Percentiles rank a stretch among this genome's conserved stretches.
phyloP scores from a whole-genome alignment of 176 grass and related monocot genomes.

The Elymus sibiricus region DNA sequence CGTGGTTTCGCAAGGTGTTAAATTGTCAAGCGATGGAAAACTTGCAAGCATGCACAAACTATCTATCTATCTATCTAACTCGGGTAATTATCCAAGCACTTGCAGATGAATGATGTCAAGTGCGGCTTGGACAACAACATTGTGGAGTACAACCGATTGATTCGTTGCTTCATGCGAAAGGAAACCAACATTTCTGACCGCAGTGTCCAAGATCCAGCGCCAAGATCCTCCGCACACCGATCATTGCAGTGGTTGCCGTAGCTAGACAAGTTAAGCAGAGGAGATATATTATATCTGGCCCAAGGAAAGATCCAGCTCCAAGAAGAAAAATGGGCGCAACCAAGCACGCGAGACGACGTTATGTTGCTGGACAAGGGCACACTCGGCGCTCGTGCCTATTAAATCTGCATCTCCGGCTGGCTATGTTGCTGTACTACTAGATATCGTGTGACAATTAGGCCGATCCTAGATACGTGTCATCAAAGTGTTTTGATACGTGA shows the following conservation, averaged over 20 bases:
- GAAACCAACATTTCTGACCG: background rate
- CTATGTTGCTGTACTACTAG: too few relatives aligned
- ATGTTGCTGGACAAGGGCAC: background rate
- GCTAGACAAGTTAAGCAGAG: background rate
- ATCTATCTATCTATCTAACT: background rate
- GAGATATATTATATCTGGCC: too few relatives aligned
- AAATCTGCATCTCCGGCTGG: background rate
- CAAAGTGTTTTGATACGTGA: background rate
- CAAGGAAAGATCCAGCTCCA: background rate
- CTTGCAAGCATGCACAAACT: slow-evolving; percentile 16
- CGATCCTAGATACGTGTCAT: background rate
- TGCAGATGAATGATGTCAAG: background rate
- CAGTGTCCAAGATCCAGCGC: too few relatives aligned
- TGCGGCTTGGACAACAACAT: background rate
- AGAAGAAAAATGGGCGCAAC: background rate
- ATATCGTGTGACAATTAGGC: background rate
- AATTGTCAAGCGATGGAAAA: slow-evolving; percentile 1
- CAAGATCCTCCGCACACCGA: background rate
- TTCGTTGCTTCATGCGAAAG: background rate
- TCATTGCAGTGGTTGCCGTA: background rate
- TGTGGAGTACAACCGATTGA: background rate
- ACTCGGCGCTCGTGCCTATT: background rate
- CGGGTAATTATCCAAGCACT: background rate
- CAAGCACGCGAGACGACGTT: background rate
- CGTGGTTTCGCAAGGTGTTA: background rate